A percentile compares a stretch with the other conserved stretches of the same genome.
Evolutionary conservation across 257 asterid species (phyloP).

Genomic region (Cruciata laevipes): DNA sequence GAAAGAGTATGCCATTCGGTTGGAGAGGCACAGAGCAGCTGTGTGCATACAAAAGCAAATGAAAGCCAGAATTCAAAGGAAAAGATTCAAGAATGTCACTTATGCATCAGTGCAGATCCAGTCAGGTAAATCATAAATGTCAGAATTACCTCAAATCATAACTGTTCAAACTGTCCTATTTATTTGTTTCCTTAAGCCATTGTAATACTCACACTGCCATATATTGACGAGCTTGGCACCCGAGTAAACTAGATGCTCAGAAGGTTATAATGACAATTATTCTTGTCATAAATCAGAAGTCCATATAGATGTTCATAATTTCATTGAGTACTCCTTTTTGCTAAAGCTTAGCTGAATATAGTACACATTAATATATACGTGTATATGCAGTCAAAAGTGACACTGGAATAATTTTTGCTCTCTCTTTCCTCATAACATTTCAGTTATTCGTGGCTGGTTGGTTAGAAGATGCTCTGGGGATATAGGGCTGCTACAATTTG

Average conservation of each 20-base stretch:
- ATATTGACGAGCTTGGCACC: background rate
- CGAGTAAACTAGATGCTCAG: background rate
- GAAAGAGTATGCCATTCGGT: conserved; percentile 49
- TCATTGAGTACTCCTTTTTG: background rate
- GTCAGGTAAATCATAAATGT: conserved; percentile 72
- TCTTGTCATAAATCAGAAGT: background rate
- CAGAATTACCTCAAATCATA: background rate
- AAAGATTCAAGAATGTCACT: conserved; percentile 31
- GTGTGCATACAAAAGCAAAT: conserved; percentile 65
- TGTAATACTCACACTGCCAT: background rate
- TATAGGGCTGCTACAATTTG: conserved; percentile 69
- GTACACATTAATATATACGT: background rate
- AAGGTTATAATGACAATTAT: background rate
- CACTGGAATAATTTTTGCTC: background rate
- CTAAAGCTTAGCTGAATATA: background rate
- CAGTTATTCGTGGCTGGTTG: conserved; percentile 98
- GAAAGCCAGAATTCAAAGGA: conserved; percentile 49
- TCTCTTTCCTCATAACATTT: background rate
- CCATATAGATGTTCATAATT: background rate
- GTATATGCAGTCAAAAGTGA: background rate
- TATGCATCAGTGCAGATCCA: conserved; percentile 69
- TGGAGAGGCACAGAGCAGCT: conserved; percentile 71
- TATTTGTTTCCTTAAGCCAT: background rate
- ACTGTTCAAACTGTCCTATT: background rate
- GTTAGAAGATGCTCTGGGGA: conserved; percentile 94